Percentiles rank a stretch among this genome's conserved stretches.
phyloP scores from a whole-genome alignment of 1,284 basidiomycete genomes.

The Rugosomyces carneus region DNA sequence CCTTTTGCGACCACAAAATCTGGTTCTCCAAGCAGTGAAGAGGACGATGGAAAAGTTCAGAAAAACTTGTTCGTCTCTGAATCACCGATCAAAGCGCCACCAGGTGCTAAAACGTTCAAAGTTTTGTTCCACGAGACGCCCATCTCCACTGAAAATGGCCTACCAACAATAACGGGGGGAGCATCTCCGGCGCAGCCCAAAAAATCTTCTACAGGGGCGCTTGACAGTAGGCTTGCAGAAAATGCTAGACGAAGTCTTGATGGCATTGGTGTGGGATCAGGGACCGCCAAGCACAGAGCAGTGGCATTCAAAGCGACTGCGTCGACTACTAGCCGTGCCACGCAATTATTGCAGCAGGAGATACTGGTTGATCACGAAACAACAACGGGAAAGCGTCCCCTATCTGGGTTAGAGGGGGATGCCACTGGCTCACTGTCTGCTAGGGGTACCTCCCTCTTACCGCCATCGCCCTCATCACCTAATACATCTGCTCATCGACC shows the following conservation, averaged over 20 bases:
- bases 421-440: constrained; percentile 5
- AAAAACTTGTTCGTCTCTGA: constrained; percentile 51
- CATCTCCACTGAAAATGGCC: constrained; percentile 19
- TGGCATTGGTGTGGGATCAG: not conserved
- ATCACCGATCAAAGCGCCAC: constrained; percentile 60
- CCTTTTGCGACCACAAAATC: constrained; percentile 20
- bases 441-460: constrained; percentile 32
- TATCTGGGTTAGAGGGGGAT: constrained; percentile 22
- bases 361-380: not conserved
- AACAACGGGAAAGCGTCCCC: constrained; percentile 23
- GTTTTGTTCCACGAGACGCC: constrained; percentile 57
- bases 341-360: not conserved
- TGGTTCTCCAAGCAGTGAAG: constrained; percentile 22
- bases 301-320: constrained; percentile 10
- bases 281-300: constrained; percentile 6
- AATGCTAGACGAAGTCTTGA: constrained; percentile 9
- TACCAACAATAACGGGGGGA: constrained; percentile 7
- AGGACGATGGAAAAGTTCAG: constrained; percentile 34
- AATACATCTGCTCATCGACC: constrained; percentile 19
- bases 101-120: constrained; percentile 54
- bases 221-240: constrained; percentile 13
- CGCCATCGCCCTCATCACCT: constrained; percentile 58
- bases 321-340: constrained; percentile 2
- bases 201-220: constrained; percentile 6
- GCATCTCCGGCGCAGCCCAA: constrained; percentile 8